phyloP scores from a whole-genome alignment of 306 rosid genomes.

The Vigna trinervia region DNA sequence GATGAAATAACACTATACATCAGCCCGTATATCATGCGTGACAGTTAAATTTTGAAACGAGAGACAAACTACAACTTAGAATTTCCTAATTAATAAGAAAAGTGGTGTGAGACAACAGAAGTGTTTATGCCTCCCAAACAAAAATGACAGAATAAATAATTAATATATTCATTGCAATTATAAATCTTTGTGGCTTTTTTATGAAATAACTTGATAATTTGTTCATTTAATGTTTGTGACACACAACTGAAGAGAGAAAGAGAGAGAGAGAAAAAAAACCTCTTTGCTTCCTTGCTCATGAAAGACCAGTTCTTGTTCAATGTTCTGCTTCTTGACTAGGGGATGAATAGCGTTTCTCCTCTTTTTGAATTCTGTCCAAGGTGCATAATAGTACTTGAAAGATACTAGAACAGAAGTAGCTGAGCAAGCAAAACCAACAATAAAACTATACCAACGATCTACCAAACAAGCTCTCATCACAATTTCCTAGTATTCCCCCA shows the following conservation, averaged over 20 bases:
- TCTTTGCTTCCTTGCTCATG: slow-evolving; percentile 35
- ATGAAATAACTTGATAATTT: too few species aligned
- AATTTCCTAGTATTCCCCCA: slow-evolving; percentile 40
- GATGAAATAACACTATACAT: background rate
- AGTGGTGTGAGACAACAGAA: too few species aligned
- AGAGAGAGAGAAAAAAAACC: slow-evolving; percentile 37
- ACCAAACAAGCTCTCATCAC: slow-evolving; percentile 21
- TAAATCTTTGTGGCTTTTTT: too few species aligned
- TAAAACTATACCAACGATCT: slow-evolving; percentile 40
- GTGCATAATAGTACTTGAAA: slow-evolving; percentile 4
- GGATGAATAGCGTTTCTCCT: slow-evolving; percentile 11
- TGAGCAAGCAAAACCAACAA: slow-evolving; percentile 41
- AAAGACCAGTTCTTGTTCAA: background rate
- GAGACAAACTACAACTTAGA: background rate
- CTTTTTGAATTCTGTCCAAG: slow-evolving; percentile 24
- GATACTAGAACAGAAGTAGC: slow-evolving; percentile 18
- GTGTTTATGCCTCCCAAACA: too few species aligned
- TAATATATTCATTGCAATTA: too few species aligned
- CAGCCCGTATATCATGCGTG: background rate
- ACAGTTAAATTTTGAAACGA: background rate
- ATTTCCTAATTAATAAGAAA: too few species aligned
- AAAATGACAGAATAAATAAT: too few species aligned
- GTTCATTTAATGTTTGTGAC: background rate
- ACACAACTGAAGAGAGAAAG: background rate
- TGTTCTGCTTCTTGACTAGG: slow-evolving; percentile 25